Evolutionary conservation across 164 flowering plant genomes (phyloP).

Genomic region (Umbilicus rupestris): DNA sequence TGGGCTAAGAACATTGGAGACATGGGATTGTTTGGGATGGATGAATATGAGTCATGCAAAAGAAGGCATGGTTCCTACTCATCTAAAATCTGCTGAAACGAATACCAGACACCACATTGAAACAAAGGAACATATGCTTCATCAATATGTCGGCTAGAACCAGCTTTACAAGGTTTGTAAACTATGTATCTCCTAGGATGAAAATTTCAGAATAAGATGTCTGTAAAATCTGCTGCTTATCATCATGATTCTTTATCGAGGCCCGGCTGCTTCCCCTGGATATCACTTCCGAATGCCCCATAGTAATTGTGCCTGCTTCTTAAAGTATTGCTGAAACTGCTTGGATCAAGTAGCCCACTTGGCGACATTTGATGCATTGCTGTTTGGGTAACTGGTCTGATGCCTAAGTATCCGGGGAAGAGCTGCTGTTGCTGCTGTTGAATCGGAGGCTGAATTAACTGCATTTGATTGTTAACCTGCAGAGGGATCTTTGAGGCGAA

Average conservation of each 20-base stretch:
- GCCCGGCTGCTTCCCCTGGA: constrained; percentile 11
- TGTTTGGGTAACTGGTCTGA: constrained; percentile 15
- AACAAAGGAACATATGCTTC: too few relatives aligned
- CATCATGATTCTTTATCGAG: neutral
- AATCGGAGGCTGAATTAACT: constrained; percentile 14
- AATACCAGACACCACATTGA: too few relatives aligned
- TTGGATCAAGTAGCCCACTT: constrained; percentile 12
- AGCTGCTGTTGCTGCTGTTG: constrained; percentile 15
- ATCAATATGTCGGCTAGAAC: too few relatives aligned
- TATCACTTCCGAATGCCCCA: constrained; percentile 13
- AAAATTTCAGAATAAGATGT: too few relatives aligned
- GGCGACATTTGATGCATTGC: constrained; percentile 15
- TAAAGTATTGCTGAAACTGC: constrained; percentile 12
- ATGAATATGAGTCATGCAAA: too few relatives aligned
- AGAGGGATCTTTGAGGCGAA: constrained; percentile 10
- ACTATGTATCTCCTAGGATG: too few relatives aligned
- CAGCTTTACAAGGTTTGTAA: too few relatives aligned
- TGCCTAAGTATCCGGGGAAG: constrained; percentile 16
- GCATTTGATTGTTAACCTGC: constrained; percentile 25
- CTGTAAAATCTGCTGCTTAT: too few relatives aligned
- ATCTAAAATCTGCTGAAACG: too few relatives aligned
- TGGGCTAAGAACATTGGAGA: too few relatives aligned
- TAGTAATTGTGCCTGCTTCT: constrained; percentile 18
- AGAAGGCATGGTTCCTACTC: too few relatives aligned
- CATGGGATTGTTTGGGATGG: too few relatives aligned